These are phyloP conservation scores for Wickerhamomyces xylosicus DNA, from an alignment of 805 yeast species.

Conservation along the genomic window DNA sequence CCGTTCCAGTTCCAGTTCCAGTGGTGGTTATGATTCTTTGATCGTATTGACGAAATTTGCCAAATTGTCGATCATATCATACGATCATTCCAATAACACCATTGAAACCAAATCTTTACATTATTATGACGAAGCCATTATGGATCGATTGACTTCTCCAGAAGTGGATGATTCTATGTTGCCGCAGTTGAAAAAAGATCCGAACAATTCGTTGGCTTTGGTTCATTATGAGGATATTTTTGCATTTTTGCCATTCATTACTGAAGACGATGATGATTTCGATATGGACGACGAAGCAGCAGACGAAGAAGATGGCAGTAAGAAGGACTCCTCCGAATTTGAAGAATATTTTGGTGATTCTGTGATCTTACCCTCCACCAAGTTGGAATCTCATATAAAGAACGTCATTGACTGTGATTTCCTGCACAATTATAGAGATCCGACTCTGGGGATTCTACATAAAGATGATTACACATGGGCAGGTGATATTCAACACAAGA, in stretches of 20 bases:
- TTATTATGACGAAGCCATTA: slow-evolving; percentile 67
- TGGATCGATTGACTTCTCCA: slow-evolving; percentile 34
- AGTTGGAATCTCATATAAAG: slow-evolving; percentile 44
- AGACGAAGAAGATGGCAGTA: background rate
- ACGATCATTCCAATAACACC: slow-evolving; percentile 45
- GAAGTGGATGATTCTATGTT: slow-evolving; percentile 15
- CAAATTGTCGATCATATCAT: slow-evolving; percentile 64
- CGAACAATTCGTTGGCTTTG: slow-evolving; percentile 44
- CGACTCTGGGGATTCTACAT: slow-evolving; percentile 64
- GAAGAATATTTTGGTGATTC: slow-evolving; percentile 29
- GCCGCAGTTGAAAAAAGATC: slow-evolving; percentile 33
- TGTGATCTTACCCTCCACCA: slow-evolving; percentile 44
- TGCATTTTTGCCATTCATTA: slow-evolving; percentile 59
- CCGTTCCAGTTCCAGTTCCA: too few species aligned
- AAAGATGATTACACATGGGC: slow-evolving; percentile 66
- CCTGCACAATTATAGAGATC: slow-evolving; percentile 65
- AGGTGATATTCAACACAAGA: slow-evolving; percentile 49
- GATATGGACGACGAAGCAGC: background rate
- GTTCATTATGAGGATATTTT: slow-evolving; percentile 57
- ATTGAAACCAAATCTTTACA: slow-evolving; percentile 76
- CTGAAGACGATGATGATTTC: slow-evolving; percentile 30
- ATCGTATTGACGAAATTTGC: slow-evolving; percentile 63
- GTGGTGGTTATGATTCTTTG: slow-evolving; percentile 43
- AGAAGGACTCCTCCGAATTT: background rate
- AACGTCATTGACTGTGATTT: slow-evolving; percentile 66